These are phyloP conservation scores for Hypoxylon rickii DNA, from an alignment of 495 filamentous ascomycete genomes.

Conservation along the genomic window DNA sequence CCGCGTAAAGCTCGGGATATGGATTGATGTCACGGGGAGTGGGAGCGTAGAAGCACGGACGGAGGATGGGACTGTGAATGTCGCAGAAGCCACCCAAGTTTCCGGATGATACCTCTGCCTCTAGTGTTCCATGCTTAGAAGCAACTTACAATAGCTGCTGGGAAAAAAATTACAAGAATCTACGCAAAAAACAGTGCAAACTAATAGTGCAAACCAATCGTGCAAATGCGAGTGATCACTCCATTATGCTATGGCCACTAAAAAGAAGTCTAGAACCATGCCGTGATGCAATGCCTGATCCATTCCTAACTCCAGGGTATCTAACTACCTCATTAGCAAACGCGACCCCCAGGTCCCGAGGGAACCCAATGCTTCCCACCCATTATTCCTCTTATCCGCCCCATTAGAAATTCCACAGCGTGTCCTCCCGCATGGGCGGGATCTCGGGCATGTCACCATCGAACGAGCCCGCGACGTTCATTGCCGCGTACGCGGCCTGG, in stretches of 20 bases:
- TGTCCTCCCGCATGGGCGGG: constrained; percentile 74
- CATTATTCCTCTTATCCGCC: too few relatives aligned
- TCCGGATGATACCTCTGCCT: constrained; percentile 2
- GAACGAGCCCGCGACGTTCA: constrained; percentile 65
- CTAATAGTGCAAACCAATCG: too few relatives aligned
- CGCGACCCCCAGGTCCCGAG: too few relatives aligned
- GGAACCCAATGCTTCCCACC: too few relatives aligned
- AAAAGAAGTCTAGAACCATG: not conserved
- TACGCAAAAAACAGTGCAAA: too few relatives aligned
- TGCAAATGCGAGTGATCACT: too few relatives aligned
- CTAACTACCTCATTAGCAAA: constrained; percentile 6
- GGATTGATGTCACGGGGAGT: too few relatives aligned
- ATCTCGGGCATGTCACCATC: constrained; percentile 68
- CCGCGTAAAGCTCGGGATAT: constrained; percentile 66
- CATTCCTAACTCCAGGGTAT: constrained; percentile 21
- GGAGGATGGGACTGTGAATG: constrained; percentile 9
- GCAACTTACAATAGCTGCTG: constrained; percentile 4
- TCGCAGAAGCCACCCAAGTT: too few relatives aligned
- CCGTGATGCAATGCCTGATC: not conserved
- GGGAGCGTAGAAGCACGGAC: constrained; percentile 1
- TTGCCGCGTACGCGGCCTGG: constrained; percentile 61
- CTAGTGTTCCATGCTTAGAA: constrained; percentile 1
- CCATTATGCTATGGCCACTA: not conserved
- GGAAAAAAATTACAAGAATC: constrained; percentile 1
- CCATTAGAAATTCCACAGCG: constrained; percentile 68